These are phyloP conservation scores for Kokia cookei DNA, from an alignment of 441 rosid species.

Conservation along the genomic window DNA sequence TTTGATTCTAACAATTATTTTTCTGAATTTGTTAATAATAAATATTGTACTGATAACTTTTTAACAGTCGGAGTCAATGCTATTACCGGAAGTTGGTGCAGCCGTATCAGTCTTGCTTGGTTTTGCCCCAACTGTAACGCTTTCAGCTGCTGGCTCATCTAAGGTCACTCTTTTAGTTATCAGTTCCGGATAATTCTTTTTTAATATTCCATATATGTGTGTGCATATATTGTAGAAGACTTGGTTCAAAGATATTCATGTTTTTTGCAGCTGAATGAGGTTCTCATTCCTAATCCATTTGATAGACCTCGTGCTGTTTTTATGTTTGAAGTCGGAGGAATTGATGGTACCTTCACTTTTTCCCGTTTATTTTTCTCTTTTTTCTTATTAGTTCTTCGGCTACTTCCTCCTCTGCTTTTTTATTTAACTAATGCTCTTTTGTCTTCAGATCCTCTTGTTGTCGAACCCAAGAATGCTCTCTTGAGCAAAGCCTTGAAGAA, in stretches of 20 bases:
- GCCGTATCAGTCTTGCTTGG: conserved; percentile 86
- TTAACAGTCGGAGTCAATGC: conserved; percentile 38
- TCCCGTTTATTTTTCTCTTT: not conserved
- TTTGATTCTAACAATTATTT: no score
- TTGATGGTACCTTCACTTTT: conserved; percentile 37
- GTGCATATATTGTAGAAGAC: not conserved
- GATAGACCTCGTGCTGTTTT: conserved; percentile 82
- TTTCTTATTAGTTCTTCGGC: not conserved
- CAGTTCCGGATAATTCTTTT: not conserved
- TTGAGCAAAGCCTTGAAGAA: conserved; percentile 41
- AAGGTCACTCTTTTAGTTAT: conserved; percentile 42
- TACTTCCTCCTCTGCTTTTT: not conserved
- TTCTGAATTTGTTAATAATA: not conserved
- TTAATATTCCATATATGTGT: not conserved
- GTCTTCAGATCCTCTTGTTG: conserved; percentile 37
- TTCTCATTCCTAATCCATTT: conserved; percentile 82
- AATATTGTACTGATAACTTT: not conserved
- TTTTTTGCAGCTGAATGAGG: conserved; percentile 62
- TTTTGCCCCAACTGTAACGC: conserved; percentile 54
- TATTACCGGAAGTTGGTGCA: conserved; percentile 56
- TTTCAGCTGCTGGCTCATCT: conserved; percentile 66
- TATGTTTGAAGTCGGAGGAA: conserved; percentile 70
- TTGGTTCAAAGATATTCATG: not conserved
- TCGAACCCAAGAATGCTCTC: conserved; percentile 23
- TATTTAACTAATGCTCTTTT: conserved; percentile 2